Conservation (phyloP, 140 eudicot species). For the Ambrosia hybrid region DNA sequence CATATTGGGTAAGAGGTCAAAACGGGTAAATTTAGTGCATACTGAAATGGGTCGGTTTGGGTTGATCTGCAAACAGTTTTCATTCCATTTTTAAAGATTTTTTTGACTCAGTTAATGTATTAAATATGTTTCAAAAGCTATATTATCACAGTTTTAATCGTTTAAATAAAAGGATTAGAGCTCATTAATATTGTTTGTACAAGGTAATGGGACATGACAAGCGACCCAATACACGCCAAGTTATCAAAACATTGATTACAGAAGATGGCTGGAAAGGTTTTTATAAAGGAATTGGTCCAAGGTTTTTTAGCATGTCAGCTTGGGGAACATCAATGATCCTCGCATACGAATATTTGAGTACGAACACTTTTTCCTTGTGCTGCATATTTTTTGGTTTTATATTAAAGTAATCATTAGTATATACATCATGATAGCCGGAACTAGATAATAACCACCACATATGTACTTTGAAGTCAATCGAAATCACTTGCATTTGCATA, state of each 20-base stretch:
- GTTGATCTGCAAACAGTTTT: not conserved
- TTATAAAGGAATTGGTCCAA: constrained; percentile 93
- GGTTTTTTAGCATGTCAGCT: constrained; percentile 98
- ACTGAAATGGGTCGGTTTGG: not conserved
- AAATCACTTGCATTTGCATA: too few relatives aligned
- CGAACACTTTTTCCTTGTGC: constrained; percentile 10
- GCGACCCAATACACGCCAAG: constrained; percentile 68
- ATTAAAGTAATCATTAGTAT: not conserved
- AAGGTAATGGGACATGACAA: constrained; percentile 86
- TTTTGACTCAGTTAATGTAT: not conserved
- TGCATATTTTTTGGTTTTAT: not conserved
- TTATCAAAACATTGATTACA: constrained; percentile 63
- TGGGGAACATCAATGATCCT: constrained; percentile 99
- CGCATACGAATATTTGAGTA: constrained; percentile 95
- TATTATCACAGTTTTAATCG: not conserved
- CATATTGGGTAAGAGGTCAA: not conserved
- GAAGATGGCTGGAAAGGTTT: constrained; percentile 95
- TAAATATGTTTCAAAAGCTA: not conserved
- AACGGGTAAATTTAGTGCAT: not conserved
- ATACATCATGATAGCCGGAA: too few relatives aligned
- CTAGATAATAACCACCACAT: not conserved
- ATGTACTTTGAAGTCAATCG: too few relatives aligned
- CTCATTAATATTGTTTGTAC: not conserved
- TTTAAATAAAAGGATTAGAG: not conserved
- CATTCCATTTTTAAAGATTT: not conserved